Evolutionary conservation across 2,329 filamentous ascomycete species (phyloP).

Genomic region (Microcera coccophila): DNA sequence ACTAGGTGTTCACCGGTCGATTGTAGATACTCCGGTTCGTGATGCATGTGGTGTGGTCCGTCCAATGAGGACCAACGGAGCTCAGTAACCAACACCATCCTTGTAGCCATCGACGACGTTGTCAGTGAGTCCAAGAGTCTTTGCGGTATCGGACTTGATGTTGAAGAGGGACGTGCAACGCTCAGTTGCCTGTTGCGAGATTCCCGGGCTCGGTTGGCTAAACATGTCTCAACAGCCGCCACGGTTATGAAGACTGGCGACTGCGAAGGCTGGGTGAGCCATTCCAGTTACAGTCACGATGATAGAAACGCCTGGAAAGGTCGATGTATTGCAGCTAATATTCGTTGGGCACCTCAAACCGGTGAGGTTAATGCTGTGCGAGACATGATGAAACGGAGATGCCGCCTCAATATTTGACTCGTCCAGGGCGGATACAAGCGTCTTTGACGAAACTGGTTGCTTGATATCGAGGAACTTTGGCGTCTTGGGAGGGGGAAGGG

Average conservation of each 20-base stretch:
- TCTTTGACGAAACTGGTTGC: no score
- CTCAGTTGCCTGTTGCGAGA: not conserved
- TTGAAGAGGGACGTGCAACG: constrained; percentile 10
- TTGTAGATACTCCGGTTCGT: constrained; percentile 3
- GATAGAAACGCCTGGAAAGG: no score
- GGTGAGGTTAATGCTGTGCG: not conserved
- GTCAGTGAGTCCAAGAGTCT: constrained; percentile 5
- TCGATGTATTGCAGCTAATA: no score
- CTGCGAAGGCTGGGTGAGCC: not conserved
- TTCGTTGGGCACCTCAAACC: not conserved
- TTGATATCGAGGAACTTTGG: no score
- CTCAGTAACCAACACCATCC: constrained; percentile 11
- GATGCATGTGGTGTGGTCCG: constrained; percentile 11
- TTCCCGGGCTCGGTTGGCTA: constrained; percentile 1
- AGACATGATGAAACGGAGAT: not conserved
- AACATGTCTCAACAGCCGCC: constrained; percentile 14
- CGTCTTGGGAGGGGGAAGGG: no score
- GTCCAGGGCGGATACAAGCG: no score
- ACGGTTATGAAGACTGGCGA: not conserved
- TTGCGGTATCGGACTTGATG: constrained; percentile 1
- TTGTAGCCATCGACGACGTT: constrained; percentile 10
- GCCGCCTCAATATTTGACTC: no score
- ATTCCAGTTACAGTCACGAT: no score
- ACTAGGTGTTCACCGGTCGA: not conserved
- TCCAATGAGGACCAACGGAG: constrained; percentile 14